Conservation (phyloP, 345 rosid genomes). For the Sonneratia caseolaris region DNA sequence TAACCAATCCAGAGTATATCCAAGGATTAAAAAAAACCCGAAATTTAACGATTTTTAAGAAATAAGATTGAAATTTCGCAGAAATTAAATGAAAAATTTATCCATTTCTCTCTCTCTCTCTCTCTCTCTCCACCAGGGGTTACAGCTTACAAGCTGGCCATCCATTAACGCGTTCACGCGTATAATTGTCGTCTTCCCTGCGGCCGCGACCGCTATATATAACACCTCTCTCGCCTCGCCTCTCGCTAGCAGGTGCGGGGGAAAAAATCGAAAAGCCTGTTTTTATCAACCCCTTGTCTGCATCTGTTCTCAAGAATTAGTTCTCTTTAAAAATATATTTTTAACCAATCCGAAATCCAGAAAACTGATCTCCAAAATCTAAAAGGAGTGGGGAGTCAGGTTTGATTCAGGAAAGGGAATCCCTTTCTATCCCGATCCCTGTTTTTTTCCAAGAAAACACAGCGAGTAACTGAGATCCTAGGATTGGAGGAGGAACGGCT, state of each 20-base stretch:
- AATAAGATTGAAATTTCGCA: too few relatives aligned
- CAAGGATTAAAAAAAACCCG: not conserved
- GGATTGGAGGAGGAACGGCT: too few relatives aligned
- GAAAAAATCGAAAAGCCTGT: slow-evolving; percentile 1
- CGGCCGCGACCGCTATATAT: slow-evolving; percentile 5
- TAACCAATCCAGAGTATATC: too few relatives aligned
- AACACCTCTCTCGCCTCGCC: not conserved
- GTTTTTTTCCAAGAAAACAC: not conserved
- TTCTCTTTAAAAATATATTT: too few relatives aligned
- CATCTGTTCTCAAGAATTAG: not conserved
- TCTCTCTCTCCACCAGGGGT: not conserved
- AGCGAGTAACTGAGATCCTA: too few relatives aligned
- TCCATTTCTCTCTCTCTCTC: not conserved
- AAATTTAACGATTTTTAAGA: too few relatives aligned
- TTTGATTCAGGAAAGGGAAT: not conserved
- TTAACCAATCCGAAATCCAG: not conserved
- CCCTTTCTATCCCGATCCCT: not conserved
- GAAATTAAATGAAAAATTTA: not conserved
- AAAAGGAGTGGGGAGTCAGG: not conserved
- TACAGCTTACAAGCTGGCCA: slow-evolving; percentile 2
- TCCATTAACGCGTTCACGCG: slow-evolving; percentile 20
- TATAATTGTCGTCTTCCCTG: slow-evolving; percentile 9
- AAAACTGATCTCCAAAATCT: not conserved
- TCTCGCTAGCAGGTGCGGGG: slow-evolving; percentile 11
- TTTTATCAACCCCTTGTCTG: not conserved